These are phyloP conservation scores for Tirmania nivea DNA, from an alignment of 495 filamentous ascomycete genomes.

Conservation along the genomic window DNA sequence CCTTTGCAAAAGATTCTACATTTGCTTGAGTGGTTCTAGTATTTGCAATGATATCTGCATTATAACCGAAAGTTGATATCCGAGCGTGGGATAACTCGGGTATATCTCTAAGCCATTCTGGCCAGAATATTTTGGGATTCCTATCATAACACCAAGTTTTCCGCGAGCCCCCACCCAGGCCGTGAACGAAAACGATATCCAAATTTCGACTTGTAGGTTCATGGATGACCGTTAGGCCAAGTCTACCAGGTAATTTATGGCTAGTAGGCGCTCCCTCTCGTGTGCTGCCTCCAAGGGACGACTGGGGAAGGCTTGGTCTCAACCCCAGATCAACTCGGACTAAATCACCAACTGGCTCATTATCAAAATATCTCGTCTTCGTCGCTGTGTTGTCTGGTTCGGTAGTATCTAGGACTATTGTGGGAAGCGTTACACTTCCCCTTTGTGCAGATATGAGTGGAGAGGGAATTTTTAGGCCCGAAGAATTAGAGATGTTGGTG, in stretches of 20 bases:
- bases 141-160: conserved; percentile 21
- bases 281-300: no score
- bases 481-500: no score
- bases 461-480: no score
- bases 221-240: conserved; percentile 2
- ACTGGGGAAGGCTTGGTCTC: no score
- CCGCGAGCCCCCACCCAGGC: conserved; percentile 20
- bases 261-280: no score
- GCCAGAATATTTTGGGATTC: conserved; percentile 20
- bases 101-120: conserved; percentile 22
- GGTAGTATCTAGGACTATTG: no score
- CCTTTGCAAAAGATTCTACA: conserved; percentile 5
- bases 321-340: no score
- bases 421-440: no score
- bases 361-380: no score
- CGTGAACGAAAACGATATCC: conserved; percentile 24
- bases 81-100: conserved; percentile 19
- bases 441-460: no score
- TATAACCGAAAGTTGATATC: conserved; percentile 24
- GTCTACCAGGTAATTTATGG: neutral
- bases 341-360: no score
- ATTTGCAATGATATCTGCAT: conserved; percentile 13
- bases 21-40: neutral
- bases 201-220: neutral
- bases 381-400: no score